A percentile compares a stretch with the other conserved stretches of the same genome.
Conservation (phyloP, 2,329 filamentous ascomycete species). For the Nectriaceae sp. region DNA sequence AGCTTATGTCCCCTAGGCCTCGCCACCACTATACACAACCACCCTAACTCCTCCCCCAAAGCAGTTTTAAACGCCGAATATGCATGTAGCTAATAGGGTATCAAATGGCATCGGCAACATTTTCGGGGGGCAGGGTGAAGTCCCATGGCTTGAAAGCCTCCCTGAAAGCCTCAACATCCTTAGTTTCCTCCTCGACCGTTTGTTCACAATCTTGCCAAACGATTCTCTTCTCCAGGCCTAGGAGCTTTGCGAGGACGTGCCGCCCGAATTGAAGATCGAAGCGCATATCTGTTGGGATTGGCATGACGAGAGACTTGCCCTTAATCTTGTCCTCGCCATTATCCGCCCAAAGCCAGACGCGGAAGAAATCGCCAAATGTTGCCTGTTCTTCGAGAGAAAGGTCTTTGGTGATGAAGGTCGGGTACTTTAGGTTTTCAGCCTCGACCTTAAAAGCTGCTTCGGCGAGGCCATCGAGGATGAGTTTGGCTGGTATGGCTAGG, state of each 20-base stretch:
- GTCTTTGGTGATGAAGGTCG: constrained; percentile 50
- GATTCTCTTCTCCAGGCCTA: constrained; percentile 75
- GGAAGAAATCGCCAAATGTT: constrained; percentile 68
- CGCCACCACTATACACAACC: too few relatives aligned
- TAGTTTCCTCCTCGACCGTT: constrained; percentile 73
- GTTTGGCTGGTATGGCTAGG: constrained; percentile 69
- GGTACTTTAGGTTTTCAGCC: constrained; percentile 71
- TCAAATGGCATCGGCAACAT: constrained; percentile 10
- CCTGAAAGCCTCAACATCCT: constrained; percentile 79
- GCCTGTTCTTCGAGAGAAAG: constrained; percentile 53
- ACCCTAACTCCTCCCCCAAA: too few relatives aligned
- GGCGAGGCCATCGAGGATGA: constrained; percentile 72
- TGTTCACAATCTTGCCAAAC: constrained; percentile 87
- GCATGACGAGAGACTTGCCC: constrained; percentile 70
- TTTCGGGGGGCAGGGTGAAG: constrained; percentile 58
- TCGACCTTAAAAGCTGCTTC: constrained; percentile 89
- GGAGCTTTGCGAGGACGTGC: constrained; percentile 82
- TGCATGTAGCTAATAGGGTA: neutral
- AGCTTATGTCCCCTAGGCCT: too few relatives aligned
- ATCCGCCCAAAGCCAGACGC: constrained; percentile 76
- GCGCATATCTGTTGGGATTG: constrained; percentile 67
- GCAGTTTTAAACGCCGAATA: neutral
- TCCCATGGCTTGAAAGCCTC: constrained; percentile 83
- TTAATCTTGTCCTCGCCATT: constrained; percentile 55
- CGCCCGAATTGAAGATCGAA: constrained; percentile 93